A percentile compares a stretch with the other conserved stretches of the same genome.
phyloP scores from a whole-genome alignment of 495 filamentous ascomycete genomes.

The Penicillium atrosanguineum region DNA sequence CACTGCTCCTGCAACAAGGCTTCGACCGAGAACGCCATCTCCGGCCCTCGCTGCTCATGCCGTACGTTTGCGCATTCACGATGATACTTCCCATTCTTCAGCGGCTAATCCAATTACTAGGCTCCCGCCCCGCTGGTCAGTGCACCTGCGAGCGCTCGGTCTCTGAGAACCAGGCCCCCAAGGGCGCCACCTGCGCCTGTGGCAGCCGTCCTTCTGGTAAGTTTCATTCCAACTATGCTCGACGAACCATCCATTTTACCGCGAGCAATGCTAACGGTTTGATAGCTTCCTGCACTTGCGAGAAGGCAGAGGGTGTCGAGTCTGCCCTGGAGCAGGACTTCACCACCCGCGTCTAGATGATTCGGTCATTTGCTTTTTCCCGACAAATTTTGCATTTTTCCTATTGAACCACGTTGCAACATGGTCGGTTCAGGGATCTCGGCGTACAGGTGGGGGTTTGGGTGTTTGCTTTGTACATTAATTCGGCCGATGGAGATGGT shows the following conservation, averaged over 20 bases:
- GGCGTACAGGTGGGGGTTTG: slow-evolving; percentile 8
- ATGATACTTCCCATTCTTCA: background rate
- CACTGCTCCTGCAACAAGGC: slow-evolving; percentile 84
- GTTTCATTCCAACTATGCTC: slow-evolving; percentile 17
- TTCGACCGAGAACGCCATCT: slow-evolving; percentile 65
- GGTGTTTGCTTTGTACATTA: background rate
- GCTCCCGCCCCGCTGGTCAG: slow-evolving; percentile 67
- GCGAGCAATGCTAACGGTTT: background rate
- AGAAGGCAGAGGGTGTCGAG: slow-evolving; percentile 60
- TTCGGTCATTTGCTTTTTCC: background rate
- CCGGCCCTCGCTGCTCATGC: slow-evolving; percentile 82
- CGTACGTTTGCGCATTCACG: slow-evolving; percentile 44
- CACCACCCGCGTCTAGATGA: slow-evolving; percentile 52
- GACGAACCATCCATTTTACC: background rate
- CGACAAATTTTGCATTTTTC: slow-evolving; percentile 5
- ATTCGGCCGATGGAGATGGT: background rate
- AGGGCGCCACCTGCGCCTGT: slow-evolving; percentile 67
- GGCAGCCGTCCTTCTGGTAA: slow-evolving; percentile 69
- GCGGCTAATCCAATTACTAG: slow-evolving; percentile 32
- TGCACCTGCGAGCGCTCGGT: slow-evolving; percentile 78
- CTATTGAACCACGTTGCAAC: slow-evolving; percentile 9
- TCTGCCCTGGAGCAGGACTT: slow-evolving; percentile 69
- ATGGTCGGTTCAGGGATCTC: background rate
- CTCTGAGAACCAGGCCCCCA: slow-evolving; percentile 64
- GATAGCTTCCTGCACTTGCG: slow-evolving; percentile 78